These are phyloP conservation scores for Lepidium aucheri DNA, from an alignment of 345 rosid species.

Conservation along the genomic window DNA sequence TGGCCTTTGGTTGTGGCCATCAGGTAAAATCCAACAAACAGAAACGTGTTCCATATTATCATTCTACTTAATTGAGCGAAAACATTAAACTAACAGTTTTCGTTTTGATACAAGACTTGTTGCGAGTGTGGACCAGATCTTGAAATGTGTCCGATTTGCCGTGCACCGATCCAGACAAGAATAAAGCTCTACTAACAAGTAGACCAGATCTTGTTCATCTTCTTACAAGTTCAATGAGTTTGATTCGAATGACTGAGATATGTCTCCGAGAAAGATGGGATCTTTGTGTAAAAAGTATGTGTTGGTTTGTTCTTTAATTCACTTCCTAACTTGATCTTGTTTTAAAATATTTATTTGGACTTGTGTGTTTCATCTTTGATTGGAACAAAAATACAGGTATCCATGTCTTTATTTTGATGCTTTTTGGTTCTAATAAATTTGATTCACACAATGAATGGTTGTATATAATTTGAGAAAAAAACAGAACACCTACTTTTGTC, in stretches of 20 bases:
- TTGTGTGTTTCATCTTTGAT: constrained; percentile 2
- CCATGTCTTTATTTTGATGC: background rate
- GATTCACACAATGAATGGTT: background rate
- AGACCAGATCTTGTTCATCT: too few relatives aligned
- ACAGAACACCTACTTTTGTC: background rate
- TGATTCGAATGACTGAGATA: constrained; percentile 13
- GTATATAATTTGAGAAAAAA: background rate
- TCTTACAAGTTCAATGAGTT: constrained; percentile 2
- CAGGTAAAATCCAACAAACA: constrained; percentile 18
- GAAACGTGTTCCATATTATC: too few relatives aligned
- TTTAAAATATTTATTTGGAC: background rate
- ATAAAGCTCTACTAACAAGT: constrained; percentile 63
- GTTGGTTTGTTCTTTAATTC: constrained; percentile 8
- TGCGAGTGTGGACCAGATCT: constrained; percentile 78
- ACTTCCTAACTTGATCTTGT: background rate
- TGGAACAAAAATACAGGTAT: constrained; percentile 4
- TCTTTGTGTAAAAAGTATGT: constrained; percentile 9
- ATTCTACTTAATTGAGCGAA: too few relatives aligned
- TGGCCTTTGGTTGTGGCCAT: constrained; percentile 99
- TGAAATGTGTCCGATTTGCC: constrained; percentile 69
- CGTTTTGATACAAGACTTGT: constrained; percentile 41
- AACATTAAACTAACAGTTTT: too few relatives aligned
- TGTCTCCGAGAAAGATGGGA: constrained; percentile 12
- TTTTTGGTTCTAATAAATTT: background rate
- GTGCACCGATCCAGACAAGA: constrained; percentile 63